Percentiles rank a stretch among this genome's conserved stretches.
Conservation (phyloP, 2,329 filamentous ascomycete genomes). For the Pseudogymnoascus sp. region DNA sequence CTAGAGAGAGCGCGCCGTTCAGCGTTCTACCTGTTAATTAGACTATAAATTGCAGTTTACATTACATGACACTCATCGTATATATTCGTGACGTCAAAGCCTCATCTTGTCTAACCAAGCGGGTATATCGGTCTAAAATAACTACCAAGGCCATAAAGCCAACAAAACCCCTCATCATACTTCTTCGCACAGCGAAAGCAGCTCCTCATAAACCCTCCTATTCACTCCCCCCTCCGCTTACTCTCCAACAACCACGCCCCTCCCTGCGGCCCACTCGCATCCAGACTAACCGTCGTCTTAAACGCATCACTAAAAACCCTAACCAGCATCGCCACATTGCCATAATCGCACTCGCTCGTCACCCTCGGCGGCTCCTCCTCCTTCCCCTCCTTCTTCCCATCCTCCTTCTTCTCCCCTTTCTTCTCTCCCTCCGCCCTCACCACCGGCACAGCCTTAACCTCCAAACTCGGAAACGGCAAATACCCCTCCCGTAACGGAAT, state of each 20-base stretch:
- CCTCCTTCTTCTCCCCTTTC: conserved; percentile 16
- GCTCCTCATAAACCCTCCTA: neutral
- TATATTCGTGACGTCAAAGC: neutral
- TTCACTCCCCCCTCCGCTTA: conserved; percentile 32
- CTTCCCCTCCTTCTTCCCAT: conserved; percentile 16
- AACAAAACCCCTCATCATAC: neutral
- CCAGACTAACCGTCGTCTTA: conserved; percentile 66
- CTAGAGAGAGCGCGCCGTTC: neutral
- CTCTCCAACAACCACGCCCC: conserved; percentile 61
- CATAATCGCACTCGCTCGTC: conserved; percentile 71
- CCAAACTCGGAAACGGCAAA: conserved; percentile 69
- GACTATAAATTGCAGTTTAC: neutral
- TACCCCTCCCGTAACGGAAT: conserved; percentile 74
- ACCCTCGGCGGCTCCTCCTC: conserved; percentile 28
- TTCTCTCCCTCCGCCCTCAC: conserved; percentile 20
- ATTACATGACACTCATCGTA: neutral
- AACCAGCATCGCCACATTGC: conserved; percentile 70
- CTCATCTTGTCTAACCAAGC: neutral
- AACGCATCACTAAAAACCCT: conserved; percentile 64
- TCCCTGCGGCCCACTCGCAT: conserved; percentile 57
- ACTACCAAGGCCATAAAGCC: neutral
- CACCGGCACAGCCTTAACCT: conserved; percentile 58
- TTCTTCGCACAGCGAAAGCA: neutral
- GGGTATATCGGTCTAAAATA: neutral
- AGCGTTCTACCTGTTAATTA: neutral